Evolutionary conservation across 805 yeast genomes (phyloP).

Genomic region (Starmerella floris): DNA sequence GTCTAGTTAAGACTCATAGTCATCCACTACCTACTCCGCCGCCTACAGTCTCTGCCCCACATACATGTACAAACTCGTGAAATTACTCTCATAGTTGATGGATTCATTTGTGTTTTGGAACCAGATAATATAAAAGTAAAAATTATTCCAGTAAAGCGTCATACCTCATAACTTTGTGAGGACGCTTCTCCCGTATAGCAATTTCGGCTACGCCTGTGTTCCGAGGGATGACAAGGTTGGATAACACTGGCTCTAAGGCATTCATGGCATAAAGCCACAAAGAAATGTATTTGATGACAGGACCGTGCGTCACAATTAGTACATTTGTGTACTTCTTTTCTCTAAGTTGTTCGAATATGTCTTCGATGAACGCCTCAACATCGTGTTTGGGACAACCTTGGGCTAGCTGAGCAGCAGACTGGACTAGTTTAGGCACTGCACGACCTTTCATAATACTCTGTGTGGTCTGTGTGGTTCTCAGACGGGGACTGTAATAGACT

Average conservation of each 20-base stretch:
- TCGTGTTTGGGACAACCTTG: neutral
- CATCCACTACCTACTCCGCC: too few relatives aligned
- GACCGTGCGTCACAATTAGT: conserved; percentile 8
- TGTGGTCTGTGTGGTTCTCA: conserved; percentile 2
- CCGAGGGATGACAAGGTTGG: neutral
- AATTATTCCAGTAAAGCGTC: too few relatives aligned
- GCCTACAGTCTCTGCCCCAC: too few relatives aligned
- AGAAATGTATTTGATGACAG: conserved; percentile 6
- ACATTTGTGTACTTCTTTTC: neutral
- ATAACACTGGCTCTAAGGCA: neutral
- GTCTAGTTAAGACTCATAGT: too few relatives aligned
- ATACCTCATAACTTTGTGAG: too few relatives aligned
- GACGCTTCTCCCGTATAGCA: too few relatives aligned
- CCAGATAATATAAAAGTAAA: too few relatives aligned
- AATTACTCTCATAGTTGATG: too few relatives aligned
- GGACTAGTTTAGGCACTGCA: neutral
- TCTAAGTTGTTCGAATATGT: neutral
- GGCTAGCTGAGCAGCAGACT: neutral
- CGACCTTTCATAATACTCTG: conserved; percentile 1
- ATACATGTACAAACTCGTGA: too few relatives aligned
- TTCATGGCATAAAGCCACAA: conserved; percentile 3
- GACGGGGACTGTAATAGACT: conserved; percentile 4
- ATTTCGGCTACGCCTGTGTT: neutral
- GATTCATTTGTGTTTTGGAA: too few relatives aligned
- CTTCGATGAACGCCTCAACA: neutral